phyloP scores from a whole-genome alignment of 176 grass and related monocot species.

The Tillandsia fasciculata region DNA sequence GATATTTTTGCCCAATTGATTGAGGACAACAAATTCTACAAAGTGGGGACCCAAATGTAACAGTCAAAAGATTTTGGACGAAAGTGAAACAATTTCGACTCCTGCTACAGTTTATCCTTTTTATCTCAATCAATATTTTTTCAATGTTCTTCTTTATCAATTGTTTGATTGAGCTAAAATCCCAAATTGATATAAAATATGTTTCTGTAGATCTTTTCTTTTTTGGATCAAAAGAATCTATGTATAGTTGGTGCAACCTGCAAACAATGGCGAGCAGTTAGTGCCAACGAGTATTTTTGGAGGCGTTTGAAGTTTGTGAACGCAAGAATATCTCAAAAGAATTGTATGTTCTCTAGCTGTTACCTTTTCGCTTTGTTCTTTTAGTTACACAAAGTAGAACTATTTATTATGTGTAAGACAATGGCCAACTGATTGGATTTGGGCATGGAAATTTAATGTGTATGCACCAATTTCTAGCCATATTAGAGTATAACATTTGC shows the following conservation, averaged over 20 bases:
- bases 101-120: too few species aligned
- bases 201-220: conserved; percentile 75
- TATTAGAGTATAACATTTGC: neutral
- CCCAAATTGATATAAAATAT: conserved; percentile 26
- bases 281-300: conserved; percentile 81
- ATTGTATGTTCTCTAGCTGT: conserved; percentile 54
- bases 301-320: conserved; percentile 77
- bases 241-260: conserved; percentile 75
- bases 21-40: too few species aligned
- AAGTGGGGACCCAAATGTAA: too few species aligned
- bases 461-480: neutral
- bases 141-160: conserved; percentile 3
- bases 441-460: neutral
- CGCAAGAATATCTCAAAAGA: conserved; percentile 57
- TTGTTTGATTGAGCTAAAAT: conserved; percentile 1
- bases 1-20: too few species aligned
- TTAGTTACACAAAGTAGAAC: too few species aligned
- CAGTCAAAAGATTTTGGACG: too few species aligned
- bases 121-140: neutral
- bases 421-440: neutral
- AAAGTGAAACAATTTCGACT: too few species aligned
- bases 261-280: conserved; percentile 71
- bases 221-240: conserved; percentile 84
- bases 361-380: neutral
- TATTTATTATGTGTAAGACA: too few species aligned